phyloP scores from a whole-genome alignment of 345 rosid species.

The Dipteronia sinensis region DNA sequence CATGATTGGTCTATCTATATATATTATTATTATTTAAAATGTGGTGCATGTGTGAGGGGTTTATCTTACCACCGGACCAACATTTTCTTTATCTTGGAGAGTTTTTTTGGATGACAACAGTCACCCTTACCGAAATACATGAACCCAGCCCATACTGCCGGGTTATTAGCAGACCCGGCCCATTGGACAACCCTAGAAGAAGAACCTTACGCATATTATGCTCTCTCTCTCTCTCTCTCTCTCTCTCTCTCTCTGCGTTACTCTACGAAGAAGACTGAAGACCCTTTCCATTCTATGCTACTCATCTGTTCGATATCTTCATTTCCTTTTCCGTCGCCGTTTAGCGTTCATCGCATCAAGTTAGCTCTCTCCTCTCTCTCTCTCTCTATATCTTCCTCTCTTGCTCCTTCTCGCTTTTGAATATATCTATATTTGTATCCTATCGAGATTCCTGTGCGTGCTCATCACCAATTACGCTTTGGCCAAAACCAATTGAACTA shows the following conservation, averaged over 20 bases:
- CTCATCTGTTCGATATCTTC: not conserved
- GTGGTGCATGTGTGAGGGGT: no score
- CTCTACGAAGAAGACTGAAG: not conserved
- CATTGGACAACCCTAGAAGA: constrained; percentile 13
- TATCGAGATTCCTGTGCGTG: not conserved
- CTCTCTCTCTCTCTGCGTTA: not conserved
- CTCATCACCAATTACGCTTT: no score
- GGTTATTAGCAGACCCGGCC: not conserved
- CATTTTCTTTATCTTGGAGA: no score
- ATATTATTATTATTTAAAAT: no score
- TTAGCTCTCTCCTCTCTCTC: constrained; percentile 3
- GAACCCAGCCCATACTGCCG: not conserved
- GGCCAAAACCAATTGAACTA: not conserved
- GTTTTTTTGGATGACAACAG: no score
- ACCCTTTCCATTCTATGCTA: not conserved
- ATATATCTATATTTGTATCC: not conserved
- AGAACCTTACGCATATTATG: not conserved
- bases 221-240: not conserved
- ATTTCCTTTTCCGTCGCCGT: not conserved
- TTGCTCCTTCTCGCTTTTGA: not conserved
- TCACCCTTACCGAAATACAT: no score
- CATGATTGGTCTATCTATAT: no score
- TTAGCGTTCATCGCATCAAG: constrained; percentile 14
- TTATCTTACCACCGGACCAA: no score
- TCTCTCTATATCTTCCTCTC: no score